phyloP scores from a whole-genome alignment of 2,329 filamentous ascomycete species.

The Falciphora oryzae region DNA sequence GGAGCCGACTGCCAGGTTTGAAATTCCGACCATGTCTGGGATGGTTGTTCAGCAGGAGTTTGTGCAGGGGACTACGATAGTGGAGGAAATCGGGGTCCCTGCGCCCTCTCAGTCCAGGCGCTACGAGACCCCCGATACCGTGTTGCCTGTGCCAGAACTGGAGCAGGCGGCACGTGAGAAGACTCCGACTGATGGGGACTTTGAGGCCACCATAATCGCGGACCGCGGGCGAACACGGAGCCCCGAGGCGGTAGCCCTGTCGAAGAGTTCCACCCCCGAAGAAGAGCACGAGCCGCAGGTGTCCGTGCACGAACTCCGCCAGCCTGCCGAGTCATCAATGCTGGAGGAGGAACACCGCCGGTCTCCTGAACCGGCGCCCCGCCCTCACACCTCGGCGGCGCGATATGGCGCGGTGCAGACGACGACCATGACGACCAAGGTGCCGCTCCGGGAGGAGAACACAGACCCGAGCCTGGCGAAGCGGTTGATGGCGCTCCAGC shows the following conservation, averaged over 20 bases:
- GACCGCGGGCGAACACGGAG: not conserved
- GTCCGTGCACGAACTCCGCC: not conserved
- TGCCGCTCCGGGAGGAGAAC: conserved; percentile 45
- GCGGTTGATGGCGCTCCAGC: conserved; percentile 32
- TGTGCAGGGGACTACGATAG: conserved; percentile 13
- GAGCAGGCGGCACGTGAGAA: conserved; percentile 1
- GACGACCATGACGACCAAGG: conserved; percentile 45
- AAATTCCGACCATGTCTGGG: conserved; percentile 34
- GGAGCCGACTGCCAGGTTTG: conserved; percentile 26
- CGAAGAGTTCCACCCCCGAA: not conserved
- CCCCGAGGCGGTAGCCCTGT: not conserved
- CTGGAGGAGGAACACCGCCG: not conserved
- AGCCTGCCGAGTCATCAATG: not conserved
- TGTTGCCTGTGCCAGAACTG: not conserved
- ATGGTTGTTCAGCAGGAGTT: conserved; percentile 15
- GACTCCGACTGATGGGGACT: conserved; percentile 1
- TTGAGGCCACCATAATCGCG: conserved; percentile 1
- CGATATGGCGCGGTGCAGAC: conserved; percentile 39
- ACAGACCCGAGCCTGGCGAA: conserved; percentile 37
- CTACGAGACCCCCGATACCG: not conserved
- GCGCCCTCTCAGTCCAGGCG: not conserved
- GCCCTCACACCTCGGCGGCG: conserved; percentile 41
- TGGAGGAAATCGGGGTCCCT: conserved; percentile 6
- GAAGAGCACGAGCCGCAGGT: not conserved
- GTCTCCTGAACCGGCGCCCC: conserved; percentile 14